Evolutionary conservation across 345 rosid species (phyloP).

Genomic region (Moringa oleifera): DNA sequence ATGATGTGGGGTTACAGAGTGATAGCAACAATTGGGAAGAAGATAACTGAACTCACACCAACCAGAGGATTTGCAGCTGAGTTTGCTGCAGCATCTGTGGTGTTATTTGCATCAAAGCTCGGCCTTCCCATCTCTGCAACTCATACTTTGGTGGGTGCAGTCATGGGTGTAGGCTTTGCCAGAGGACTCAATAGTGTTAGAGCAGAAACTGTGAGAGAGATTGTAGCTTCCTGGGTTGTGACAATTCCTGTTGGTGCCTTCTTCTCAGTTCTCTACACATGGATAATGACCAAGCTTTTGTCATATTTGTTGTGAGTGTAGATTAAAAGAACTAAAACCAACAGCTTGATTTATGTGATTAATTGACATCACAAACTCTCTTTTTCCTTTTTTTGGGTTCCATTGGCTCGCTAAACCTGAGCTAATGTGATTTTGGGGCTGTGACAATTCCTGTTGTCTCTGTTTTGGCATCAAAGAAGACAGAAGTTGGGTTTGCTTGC

Average conservation of each 20-base stretch:
- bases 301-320: conserved; percentile 46
- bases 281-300: conserved; percentile 83
- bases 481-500: not conserved
- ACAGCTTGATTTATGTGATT: conserved; percentile 23
- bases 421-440: conserved; percentile 15
- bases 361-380: conserved; percentile 18
- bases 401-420: conserved; percentile 14
- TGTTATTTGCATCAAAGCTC: conserved; percentile 78
- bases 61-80: conserved; percentile 97
- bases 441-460: conserved; percentile 1
- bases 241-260: conserved; percentile 91
- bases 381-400: not conserved
- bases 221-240: conserved; percentile 82
- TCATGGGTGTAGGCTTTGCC: conserved; percentile 98
- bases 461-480: conserved; percentile 4
- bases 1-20: conserved; percentile 91
- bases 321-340: not conserved
- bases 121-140: conserved; percentile 91
- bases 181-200: conserved; percentile 89
- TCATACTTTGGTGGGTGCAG: conserved; percentile 91
- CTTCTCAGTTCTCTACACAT: conserved; percentile 74
- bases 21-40: conserved; percentile 94
- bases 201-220: conserved; percentile 86
- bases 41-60: conserved; percentile 92
- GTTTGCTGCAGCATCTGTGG: conserved; percentile 94